Evolutionary conservation across 2,329 filamentous ascomycete genomes (phyloP).

Genomic region (Verticillium nubilum): DNA sequence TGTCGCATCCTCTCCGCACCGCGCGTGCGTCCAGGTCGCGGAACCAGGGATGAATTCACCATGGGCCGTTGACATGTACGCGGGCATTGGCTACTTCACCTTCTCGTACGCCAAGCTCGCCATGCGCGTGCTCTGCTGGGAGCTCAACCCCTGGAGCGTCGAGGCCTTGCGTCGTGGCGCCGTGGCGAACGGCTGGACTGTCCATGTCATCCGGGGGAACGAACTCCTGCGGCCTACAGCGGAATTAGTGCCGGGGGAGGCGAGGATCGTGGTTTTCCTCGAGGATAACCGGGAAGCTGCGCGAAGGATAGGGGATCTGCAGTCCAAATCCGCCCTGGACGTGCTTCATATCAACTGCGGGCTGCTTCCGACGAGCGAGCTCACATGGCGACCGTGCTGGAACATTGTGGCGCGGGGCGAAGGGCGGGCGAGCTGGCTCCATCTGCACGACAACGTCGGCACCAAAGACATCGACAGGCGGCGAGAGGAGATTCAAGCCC

Average conservation of each 20-base stretch:
- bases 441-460: conserved; percentile 63
- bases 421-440: conserved; percentile 46
- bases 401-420: conserved; percentile 29
- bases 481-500: conserved; percentile 39
- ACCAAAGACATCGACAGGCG: conserved; percentile 44
- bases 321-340: conserved; percentile 20
- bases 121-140: conserved; percentile 76
- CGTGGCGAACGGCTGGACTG: conserved; percentile 59
- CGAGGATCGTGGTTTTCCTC: conserved; percentile 60
- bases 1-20: conserved; percentile 1
- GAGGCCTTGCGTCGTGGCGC: conserved; percentile 78
- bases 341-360: conserved; percentile 60
- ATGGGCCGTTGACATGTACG: conserved; percentile 77
- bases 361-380: conserved; percentile 52
- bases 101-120: conserved; percentile 76
- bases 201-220: conserved; percentile 43
- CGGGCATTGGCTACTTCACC: conserved; percentile 89
- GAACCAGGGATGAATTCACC: too few relatives aligned
- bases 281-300: conserved; percentile 60
- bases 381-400: conserved; percentile 48
- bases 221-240: conserved; percentile 32
- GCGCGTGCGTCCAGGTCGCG: not conserved
- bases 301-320: conserved; percentile 30
- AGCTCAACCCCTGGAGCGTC: conserved; percentile 83
- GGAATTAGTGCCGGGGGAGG: conserved; percentile 33